Conservation (phyloP, 495 filamentous ascomycete genomes). For the Penicillium maclennaniae region DNA sequence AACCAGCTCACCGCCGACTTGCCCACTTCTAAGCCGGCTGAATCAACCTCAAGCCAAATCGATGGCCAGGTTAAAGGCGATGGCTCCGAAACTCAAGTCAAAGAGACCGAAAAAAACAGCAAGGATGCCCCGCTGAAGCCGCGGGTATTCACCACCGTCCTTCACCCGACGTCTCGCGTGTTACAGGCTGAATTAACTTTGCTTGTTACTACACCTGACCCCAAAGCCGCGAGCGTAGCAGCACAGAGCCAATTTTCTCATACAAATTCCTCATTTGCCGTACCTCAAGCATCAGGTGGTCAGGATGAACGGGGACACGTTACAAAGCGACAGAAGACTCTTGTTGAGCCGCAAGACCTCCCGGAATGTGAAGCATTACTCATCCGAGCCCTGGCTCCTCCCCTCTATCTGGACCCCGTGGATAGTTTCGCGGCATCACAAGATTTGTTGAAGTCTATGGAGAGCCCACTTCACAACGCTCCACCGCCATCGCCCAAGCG, state of each 20-base stretch:
- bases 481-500: constrained; percentile 79
- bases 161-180: constrained; percentile 77
- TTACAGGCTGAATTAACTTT: constrained; percentile 70
- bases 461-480: constrained; percentile 70
- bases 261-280: constrained; percentile 48
- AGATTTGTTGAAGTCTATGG: constrained; percentile 61
- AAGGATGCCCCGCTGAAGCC: constrained; percentile 51
- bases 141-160: constrained; percentile 70
- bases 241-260: constrained; percentile 40
- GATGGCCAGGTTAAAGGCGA: constrained; percentile 28
- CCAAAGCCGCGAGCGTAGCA: constrained; percentile 42
- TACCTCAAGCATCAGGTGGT: constrained; percentile 60
- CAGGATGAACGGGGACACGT: constrained; percentile 45
- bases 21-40: constrained; percentile 29
- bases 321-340: constrained; percentile 72
- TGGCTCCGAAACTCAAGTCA: constrained; percentile 39
- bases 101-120: constrained; percentile 46
- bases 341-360: constrained; percentile 68
- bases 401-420: constrained; percentile 73
- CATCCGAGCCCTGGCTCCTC: constrained; percentile 63
- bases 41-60: constrained; percentile 8
- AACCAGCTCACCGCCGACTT: constrained; percentile 44
- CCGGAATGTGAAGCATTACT: constrained; percentile 69
- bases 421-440: constrained; percentile 63
- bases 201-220: constrained; percentile 67